Base-by-base conservation (phyloP, 345 rosid species). In the Geranium rotundifolium region DNA sequence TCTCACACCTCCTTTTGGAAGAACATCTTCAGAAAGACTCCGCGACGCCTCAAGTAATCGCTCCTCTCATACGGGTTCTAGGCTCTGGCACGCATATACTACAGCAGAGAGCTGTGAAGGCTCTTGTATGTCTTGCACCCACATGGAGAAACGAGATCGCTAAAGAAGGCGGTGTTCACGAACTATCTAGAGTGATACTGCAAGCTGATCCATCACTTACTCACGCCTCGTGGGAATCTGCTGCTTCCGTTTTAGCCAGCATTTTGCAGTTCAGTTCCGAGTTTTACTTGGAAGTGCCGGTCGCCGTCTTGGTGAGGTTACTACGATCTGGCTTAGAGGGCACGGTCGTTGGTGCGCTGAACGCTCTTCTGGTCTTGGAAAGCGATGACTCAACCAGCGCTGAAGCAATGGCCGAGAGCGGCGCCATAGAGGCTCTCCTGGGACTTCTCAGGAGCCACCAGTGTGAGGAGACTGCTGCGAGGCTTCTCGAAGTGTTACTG, bases 21-120 rank as follows among this genome's bases (percentile, higher is more conserved):
- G 27, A 23, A 23, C 27, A 23, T 23, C 91, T 95, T 65, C 96
- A 86, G 79, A 90, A 87, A 82, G 95, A 88, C 74, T 78, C 96
- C 19, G 74, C 81, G 60, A 85, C 86, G n/a, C 91, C 82, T 72
- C 90, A 81, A 68, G 88, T 84, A 23, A 90, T 95, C 58, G 89
- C 87, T 76, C 97, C 99, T 4, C 82, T 95, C 23, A 71, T 88
- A 62, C 81, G 89, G 74, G 84, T 85, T 71, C 92, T 90, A 60
- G 91, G 91, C 65, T 90, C 97, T 17, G 93, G 91, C 69, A 80
- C 82, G 71, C 96, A 86, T 64, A 80, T 86, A 60, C 73, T 90
- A 77, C 99, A 95, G 84, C 97, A 95, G 83, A 95, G 90, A 82
- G 96, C 96, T 62, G 88, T 90, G 54, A 95, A 91, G 83, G 99